phyloP scores from a whole-genome alignment of 371 early-diverging fungal genomes.

The Mucor racemosus region DNA sequence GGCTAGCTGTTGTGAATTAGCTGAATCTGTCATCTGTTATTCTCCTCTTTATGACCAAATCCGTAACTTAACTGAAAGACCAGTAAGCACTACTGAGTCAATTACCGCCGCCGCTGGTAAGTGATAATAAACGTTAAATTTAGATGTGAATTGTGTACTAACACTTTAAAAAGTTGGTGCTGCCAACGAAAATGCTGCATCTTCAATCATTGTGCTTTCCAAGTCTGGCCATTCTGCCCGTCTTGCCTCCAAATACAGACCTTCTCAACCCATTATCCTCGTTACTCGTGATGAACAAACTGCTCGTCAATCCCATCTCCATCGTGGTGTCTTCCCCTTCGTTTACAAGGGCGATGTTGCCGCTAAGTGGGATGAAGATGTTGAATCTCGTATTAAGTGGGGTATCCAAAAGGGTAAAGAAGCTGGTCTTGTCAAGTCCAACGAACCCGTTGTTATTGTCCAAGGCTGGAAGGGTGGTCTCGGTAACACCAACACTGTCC shows the following conservation, averaged over 20 bases:
- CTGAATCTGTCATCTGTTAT: constrained; percentile 78
- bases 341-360: constrained; percentile 62
- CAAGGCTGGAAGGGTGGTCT: constrained; percentile 84
- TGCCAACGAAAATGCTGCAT: constrained; percentile 83
- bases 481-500: constrained; percentile 86
- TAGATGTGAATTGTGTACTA: no score
- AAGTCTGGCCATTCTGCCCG: constrained; percentile 87
- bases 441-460: constrained; percentile 75
- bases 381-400: constrained; percentile 81
- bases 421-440: constrained; percentile 62
- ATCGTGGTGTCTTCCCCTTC: constrained; percentile 90
- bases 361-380: constrained; percentile 83
- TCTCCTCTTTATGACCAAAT: constrained; percentile 79
- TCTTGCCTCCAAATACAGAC: constrained; percentile 91
- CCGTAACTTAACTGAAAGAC: constrained; percentile 72
- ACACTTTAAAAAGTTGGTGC: no score
- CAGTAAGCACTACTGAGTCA: constrained; percentile 86
- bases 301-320: constrained; percentile 85
- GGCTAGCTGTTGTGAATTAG: constrained; percentile 64
- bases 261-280: constrained; percentile 87
- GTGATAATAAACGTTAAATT: no score
- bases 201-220: constrained; percentile 85
- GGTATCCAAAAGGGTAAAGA: constrained; percentile 75
- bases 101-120: constrained; percentile 57
- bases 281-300: constrained; percentile 81